Evolutionary conservation across 495 filamentous ascomycete genomes (phyloP).

Genomic region (Hypoxylon crocopeplum): DNA sequence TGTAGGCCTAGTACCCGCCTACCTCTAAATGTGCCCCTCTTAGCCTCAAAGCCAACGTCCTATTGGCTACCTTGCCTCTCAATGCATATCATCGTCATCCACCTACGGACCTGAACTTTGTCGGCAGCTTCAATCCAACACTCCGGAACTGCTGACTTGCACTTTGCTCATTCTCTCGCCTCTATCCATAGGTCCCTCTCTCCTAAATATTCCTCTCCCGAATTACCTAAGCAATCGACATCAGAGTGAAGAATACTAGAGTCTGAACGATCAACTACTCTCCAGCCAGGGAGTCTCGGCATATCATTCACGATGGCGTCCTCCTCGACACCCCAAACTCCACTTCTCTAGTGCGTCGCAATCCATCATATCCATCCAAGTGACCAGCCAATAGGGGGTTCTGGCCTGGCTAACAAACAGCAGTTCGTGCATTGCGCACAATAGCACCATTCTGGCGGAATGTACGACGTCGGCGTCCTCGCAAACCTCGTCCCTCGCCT

Average conservation of each 20-base stretch:
- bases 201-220: constrained; percentile 1
- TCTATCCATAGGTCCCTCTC: neutral
- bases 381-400: neutral
- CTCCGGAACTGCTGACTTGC: constrained; percentile 17
- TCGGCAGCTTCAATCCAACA: constrained; percentile 12
- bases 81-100: constrained; percentile 24
- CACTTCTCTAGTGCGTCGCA: constrained; percentile 76
- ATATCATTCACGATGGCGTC: constrained; percentile 68
- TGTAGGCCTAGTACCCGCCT: neutral
- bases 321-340: constrained; percentile 76
- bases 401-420: constrained; percentile 10
- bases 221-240: neutral
- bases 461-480: constrained; percentile 82
- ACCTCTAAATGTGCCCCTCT: neutral
- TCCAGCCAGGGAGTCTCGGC: neutral
- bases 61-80: constrained; percentile 12
- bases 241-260: neutral
- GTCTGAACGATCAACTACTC: neutral
- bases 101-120: neutral
- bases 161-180: constrained; percentile 8
- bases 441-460: constrained; percentile 90
- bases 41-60: neutral
- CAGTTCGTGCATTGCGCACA: constrained; percentile 90
- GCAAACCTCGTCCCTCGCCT: constrained; percentile 82
- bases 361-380: constrained; percentile 16